Base-by-base conservation (phyloP, 1,139 yeast species). In the Candida anutae region DNA sequence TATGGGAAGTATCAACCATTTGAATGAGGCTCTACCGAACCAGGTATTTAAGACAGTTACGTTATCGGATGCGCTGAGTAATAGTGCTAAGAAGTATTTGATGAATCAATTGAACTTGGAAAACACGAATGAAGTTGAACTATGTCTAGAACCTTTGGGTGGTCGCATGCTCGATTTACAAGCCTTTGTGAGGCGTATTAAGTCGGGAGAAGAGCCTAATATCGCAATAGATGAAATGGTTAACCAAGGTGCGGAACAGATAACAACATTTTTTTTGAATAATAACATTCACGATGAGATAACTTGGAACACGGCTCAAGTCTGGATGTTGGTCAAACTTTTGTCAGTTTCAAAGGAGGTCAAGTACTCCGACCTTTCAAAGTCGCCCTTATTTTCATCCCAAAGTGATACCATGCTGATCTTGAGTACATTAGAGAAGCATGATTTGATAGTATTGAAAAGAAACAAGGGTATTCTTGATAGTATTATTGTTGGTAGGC, bases 81-180 rank as follows among this genome's bases (percentile, higher is more conserved):
- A 56, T 4, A 76, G 87, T 28, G 85, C 97, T 1, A 70, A 69
- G 40, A 69, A 72, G 25, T 90, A 78, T 52, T 87, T 88, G 12
- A 43, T 70, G 37, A 69, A 69, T 28, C 90, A 82, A 36, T 55
- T 83, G 27, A 42, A 39, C 22, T 42, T 46, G 29, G 43, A 42
- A n/a, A 45, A 45, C 28, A 34, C 35, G 21, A 35, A 43, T 2
- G 56, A 58, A 5, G 57, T 83, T 22, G 80, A 77, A 21, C 50
- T 57, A 3, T 72, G 80, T 21, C 57, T 88, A 27, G 73, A 59
- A 15, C 94, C 95, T 6, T 56, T 90, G 17, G 98, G 98, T 9
- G 98, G 98, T 23, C 74, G 98, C 39, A 82, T 90, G 88, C 67
- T 88, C 30, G 98, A 90, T 49, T 64, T 90, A 31, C 96, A 90